Evolutionary conservation across 1,284 basidiomycete species (phyloP).

Genomic region (Leccinum huronense): DNA sequence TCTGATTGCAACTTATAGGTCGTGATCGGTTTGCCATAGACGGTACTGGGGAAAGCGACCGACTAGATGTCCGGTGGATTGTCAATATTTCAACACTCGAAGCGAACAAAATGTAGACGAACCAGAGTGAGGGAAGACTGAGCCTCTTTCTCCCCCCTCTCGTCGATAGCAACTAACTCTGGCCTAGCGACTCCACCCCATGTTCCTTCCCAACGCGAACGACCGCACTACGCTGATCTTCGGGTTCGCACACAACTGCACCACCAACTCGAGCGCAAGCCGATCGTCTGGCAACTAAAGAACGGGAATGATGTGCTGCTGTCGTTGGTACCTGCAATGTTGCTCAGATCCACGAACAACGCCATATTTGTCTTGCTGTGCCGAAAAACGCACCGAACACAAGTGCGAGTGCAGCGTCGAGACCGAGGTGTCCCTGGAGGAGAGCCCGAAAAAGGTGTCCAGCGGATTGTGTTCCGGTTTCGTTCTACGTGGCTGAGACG

Average conservation of each 20-base stretch:
- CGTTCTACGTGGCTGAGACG: slow-evolving; percentile 19
- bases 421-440: slow-evolving; percentile 35
- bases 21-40: slow-evolving; percentile 63
- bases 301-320: slow-evolving; percentile 86
- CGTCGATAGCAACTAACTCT: slow-evolving; percentile 26
- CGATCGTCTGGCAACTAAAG: slow-evolving; percentile 95
- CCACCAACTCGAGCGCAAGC: slow-evolving; percentile 78
- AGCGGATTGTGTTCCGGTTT: slow-evolving; percentile 49
- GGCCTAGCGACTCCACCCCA: slow-evolving; percentile 21
- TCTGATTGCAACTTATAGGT: slow-evolving; percentile 66
- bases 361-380: slow-evolving; percentile 72
- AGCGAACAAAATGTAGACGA: slow-evolving; percentile 38
- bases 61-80: slow-evolving; percentile 36
- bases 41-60: slow-evolving; percentile 57
- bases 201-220: slow-evolving; percentile 44
- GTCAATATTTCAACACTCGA: background rate
- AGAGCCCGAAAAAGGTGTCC: slow-evolving; percentile 58
- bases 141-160: slow-evolving; percentile 23
- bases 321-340: slow-evolving; percentile 35
- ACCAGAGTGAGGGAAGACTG: slow-evolving; percentile 15
- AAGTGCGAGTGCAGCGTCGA: slow-evolving; percentile 73
- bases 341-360: slow-evolving; percentile 74
- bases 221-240: slow-evolving; percentile 65
- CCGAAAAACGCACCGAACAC: slow-evolving; percentile 67
- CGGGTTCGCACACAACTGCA: slow-evolving; percentile 74